Percentiles rank a stretch among this genome's conserved stretches.
Conservation (phyloP, 345 rosid species). For the Iberis pinnata region DNA sequence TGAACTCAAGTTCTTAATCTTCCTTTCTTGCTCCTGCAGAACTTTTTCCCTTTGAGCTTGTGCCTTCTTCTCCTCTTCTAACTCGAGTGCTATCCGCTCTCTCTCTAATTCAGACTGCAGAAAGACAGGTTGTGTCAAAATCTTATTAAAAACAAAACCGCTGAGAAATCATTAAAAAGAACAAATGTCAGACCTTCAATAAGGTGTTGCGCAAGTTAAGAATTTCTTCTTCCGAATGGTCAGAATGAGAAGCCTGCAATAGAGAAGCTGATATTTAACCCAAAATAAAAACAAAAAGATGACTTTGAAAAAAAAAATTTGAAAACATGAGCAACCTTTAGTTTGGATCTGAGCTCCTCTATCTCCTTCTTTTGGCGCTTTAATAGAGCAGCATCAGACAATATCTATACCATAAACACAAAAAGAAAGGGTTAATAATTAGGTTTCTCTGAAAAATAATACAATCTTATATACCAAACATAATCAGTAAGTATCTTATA, state of each 20-base stretch:
- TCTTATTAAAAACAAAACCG: slow-evolving; percentile 4
- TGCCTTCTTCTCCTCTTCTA: slow-evolving; percentile 94
- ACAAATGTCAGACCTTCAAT: slow-evolving; percentile 51
- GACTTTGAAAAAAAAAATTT: background rate
- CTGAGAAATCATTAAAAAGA: slow-evolving; percentile 6
- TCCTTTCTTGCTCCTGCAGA: slow-evolving; percentile 86
- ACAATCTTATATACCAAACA: slow-evolving; percentile 12
- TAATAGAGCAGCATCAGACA: slow-evolving; percentile 88
- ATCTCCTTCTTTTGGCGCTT: slow-evolving; percentile 98
- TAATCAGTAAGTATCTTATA: background rate
- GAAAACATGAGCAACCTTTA: slow-evolving; percentile 43
- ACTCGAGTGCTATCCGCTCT: slow-evolving; percentile 80
- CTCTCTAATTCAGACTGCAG: slow-evolving; percentile 86
- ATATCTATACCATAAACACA: slow-evolving; percentile 42
- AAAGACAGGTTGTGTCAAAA: slow-evolving; percentile 2
- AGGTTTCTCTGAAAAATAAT: background rate
- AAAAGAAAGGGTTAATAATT: background rate
- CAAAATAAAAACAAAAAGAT: slow-evolving; percentile 8
- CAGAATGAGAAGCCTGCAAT: slow-evolving; percentile 76
- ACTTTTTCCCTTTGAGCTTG: slow-evolving; percentile 89
- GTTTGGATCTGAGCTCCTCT: slow-evolving; percentile 90
- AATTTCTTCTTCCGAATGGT: slow-evolving; percentile 79
- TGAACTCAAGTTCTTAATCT: slow-evolving; percentile 80
- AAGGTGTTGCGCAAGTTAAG: slow-evolving; percentile 83
- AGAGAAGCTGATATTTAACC: slow-evolving; percentile 11